Evolutionary conservation across 441 rosid species (phyloP).

Genomic region (Lepidium campestre): DNA sequence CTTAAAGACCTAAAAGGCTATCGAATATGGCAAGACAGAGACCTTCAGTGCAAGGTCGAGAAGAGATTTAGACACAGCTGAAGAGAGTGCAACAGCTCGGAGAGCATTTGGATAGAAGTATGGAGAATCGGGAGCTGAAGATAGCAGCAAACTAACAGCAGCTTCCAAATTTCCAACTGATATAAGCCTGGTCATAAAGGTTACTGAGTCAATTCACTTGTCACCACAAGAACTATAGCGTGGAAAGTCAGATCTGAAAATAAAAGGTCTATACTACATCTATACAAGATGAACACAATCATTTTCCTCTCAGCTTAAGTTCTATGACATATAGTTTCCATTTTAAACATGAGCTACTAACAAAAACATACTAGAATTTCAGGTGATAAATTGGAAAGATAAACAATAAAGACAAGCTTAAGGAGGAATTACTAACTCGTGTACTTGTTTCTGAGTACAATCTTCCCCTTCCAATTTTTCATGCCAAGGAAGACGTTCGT

Average conservation of each 20-base stretch:
- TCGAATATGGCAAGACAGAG: not conserved
- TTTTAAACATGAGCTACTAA: not conserved
- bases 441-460: slow-evolving; percentile 88
- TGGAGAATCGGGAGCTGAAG: slow-evolving; percentile 86
- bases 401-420: slow-evolving; percentile 3
- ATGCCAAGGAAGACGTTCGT: slow-evolving; percentile 94
- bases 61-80: slow-evolving; percentile 95
- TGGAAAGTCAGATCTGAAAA: not conserved
- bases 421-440: slow-evolving; percentile 59
- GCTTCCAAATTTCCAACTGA: slow-evolving; percentile 95
- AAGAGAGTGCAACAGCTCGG: slow-evolving; percentile 96
- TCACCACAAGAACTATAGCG: slow-evolving; percentile 9
- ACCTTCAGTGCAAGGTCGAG: slow-evolving; percentile 96
- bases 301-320: not conserved
- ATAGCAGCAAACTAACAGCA: slow-evolving; percentile 92
- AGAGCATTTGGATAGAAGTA: slow-evolving; percentile 92
- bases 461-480: slow-evolving; percentile 93
- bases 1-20: not conserved
- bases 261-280: not conserved
- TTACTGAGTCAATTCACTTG: slow-evolving; percentile 11
- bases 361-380: not conserved
- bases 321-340: not conserved
- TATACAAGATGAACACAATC: not conserved
- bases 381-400: not conserved
- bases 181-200: slow-evolving; percentile 54